Evolutionary conservation across 23 red algal genomes (phyloP).

Genomic region (Gracilaria vermiculophylla): DNA sequence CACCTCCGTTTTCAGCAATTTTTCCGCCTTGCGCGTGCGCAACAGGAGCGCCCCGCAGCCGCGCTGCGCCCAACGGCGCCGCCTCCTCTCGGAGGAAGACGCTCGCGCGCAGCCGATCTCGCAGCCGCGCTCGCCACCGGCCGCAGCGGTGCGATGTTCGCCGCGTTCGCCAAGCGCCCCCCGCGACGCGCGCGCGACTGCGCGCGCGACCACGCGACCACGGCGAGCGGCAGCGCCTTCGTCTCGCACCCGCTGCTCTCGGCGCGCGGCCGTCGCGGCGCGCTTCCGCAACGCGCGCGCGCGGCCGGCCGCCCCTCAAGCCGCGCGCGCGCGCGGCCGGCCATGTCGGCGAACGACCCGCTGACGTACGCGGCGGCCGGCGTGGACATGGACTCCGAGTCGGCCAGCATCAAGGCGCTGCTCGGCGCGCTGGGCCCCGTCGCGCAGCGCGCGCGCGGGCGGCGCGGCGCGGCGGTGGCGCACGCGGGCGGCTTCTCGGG

Average conservation of each 20-base stretch:
- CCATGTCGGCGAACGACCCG: background rate
- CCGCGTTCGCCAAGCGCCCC: too few species aligned
- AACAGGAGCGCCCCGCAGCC: background rate
- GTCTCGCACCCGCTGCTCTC: background rate
- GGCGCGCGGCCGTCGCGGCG: background rate
- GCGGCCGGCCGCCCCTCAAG: too few species aligned
- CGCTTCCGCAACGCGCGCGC: too few species aligned
- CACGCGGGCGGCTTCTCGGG: slow-evolving; percentile 81
- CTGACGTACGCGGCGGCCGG: slow-evolving; percentile 73
- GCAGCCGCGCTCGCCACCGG: too few species aligned
- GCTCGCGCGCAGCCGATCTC: too few species aligned
- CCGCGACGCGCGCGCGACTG: too few species aligned
- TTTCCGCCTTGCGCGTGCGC: background rate
- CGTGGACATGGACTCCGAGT: slow-evolving; percentile 79
- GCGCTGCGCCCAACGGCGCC: too few species aligned
- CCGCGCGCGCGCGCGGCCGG: too few species aligned
- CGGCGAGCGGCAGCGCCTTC: background rate
- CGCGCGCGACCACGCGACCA: background rate
- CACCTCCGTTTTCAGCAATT: background rate
- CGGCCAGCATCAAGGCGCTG: slow-evolving; percentile 55
- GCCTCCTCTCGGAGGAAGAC: too few species aligned
- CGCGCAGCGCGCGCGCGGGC: slow-evolving; percentile 34
- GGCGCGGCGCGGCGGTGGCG: slow-evolving; percentile 50
- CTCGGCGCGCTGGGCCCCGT: slow-evolving; percentile 40
- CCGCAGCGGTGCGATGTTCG: too few species aligned